These are phyloP conservation scores for Prunella vulgaris DNA, from an alignment of 257 asterid species.

Conservation along the genomic window DNA sequence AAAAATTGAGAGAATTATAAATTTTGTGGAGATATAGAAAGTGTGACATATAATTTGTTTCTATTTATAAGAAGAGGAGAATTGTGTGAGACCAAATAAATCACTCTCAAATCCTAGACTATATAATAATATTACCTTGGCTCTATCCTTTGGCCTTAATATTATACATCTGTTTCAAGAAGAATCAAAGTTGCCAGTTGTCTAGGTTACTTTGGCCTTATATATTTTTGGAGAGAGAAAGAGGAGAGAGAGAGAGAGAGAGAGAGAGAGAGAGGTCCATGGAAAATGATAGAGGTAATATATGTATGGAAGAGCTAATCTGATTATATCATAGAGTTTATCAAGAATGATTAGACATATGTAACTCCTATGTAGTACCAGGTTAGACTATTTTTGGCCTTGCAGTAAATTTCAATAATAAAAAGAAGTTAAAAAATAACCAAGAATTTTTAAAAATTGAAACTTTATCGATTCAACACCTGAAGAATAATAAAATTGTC, in stretches of 20 bases:
- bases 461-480: too few species aligned
- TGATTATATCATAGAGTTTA: constrained; percentile 4
- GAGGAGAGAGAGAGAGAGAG: constrained; percentile 1
- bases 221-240: constrained; percentile 12
- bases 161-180: constrained; percentile 38
- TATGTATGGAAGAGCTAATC: constrained; percentile 18
- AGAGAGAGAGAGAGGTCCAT: constrained; percentile 24
- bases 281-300: constrained; percentile 38
- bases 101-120: constrained; percentile 46
- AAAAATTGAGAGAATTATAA: neutral
- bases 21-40: neutral
- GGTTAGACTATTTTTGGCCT: neutral
- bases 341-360: constrained; percentile 1
- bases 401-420: neutral
- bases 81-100: constrained; percentile 42
- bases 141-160: constrained; percentile 41
- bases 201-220: constrained; percentile 24
- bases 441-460: too few species aligned
- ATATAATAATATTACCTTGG: constrained; percentile 38
- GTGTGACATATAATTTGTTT: neutral
- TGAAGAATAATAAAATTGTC: too few species aligned
- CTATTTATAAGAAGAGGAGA: constrained; percentile 35
- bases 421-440: too few species aligned
- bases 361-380: neutral
- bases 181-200: constrained; percentile 75